Conservation (phyloP, 495 filamentous ascomycete species). For the Daldinia concentrica region DNA sequence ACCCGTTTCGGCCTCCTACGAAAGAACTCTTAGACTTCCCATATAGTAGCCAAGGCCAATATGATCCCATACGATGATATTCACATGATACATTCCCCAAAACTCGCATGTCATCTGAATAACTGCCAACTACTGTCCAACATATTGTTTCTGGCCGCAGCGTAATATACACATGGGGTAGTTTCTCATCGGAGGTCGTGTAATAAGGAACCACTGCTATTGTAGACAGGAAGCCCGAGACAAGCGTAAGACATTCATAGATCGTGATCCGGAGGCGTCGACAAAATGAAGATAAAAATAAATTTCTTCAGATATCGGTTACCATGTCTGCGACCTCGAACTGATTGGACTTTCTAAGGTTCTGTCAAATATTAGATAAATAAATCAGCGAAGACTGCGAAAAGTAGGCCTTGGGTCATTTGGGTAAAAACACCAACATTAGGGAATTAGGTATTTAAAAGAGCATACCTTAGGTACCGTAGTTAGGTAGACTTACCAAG, state of each 20-base stretch:
- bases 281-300: neutral
- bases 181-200: slow-evolving; percentile 6
- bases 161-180: slow-evolving; percentile 22
- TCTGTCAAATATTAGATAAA: neutral
- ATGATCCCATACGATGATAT: slow-evolving; percentile 16
- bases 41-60: slow-evolving; percentile 4
- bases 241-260: slow-evolving; percentile 43
- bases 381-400: neutral
- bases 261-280: slow-evolving; percentile 7
- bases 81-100: slow-evolving; percentile 2
- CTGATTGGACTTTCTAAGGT: neutral
- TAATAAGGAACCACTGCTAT: neutral
- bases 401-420: neutral
- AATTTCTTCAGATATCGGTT: neutral
- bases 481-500: neutral
- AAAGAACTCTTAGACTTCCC: neutral
- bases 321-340: neutral
- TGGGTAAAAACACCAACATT: neutral
- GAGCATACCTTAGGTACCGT: too few species aligned
- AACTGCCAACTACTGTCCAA: slow-evolving; percentile 2
- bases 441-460: neutral
- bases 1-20: slow-evolving; percentile 7
- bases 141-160: slow-evolving; percentile 11
- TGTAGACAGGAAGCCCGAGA: slow-evolving; percentile 26
- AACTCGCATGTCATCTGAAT: neutral